Base-by-base conservation (phyloP, 345 rosid genomes). In the Jatropha curcas region DNA sequence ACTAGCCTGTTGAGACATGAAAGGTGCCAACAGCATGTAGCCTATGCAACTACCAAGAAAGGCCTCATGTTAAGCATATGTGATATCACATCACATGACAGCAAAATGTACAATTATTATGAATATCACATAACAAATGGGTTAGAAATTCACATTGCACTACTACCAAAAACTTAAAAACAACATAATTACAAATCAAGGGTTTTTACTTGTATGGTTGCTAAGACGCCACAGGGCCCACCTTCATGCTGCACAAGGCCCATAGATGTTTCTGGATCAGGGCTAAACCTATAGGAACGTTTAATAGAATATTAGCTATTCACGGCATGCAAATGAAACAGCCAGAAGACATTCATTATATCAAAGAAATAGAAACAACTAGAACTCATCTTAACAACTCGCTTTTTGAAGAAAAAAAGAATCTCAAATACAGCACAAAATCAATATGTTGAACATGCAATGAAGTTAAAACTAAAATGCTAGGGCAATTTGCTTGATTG, bases 171-270 rank as follows among this genome's bases (percentile, higher is more conserved):
- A 60, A 68, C 66, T 22, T 53, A 35, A 65, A 55, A 55, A 73
- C 70, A 67, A 60, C 65, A 65, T 67, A 70, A 31, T 22, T 20
- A 67, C 50, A 62, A 78, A 67, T 52, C 35, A 55, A 48, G 65
- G 65, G 35, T 74, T 86, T 91, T 86, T 91, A 95, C 99, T 85
- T 96, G 99, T 76, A 96, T 71, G 65, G 99, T 85, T 67, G 99
- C 99, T 84, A 96, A 88, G 81, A 96, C 99, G 72, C 99, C 98
- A 68, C 99, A 96, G 60, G 98, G 99, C 69, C 99, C 99, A 77
- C 99, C 99, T 90, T 95, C 99, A 86, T 93, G 98, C 92, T 95
- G 99, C 88, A 95, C 99, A 74, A 95, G 84, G 62, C 99, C 99
- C 90, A 91, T 90, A 60, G 96, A 88, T 73, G 99, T 96, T 81